phyloP scores from a whole-genome alignment of 2,329 filamentous ascomycete species.

The Bipolaris sorokiniana region DNA sequence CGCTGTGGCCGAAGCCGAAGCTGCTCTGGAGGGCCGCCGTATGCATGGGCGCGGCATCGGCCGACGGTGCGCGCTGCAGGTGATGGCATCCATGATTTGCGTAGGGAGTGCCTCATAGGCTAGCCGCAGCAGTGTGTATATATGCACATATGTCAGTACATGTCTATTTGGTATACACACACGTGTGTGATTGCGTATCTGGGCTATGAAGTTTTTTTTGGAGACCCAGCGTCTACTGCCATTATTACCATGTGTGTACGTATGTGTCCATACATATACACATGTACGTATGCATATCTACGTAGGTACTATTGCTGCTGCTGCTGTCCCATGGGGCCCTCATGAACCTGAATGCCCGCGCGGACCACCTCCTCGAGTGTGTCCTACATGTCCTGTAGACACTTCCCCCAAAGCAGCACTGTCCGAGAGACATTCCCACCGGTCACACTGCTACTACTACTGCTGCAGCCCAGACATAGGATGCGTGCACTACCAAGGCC shows the following conservation, averaged over 20 bases:
- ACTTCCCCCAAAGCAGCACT: too few relatives aligned
- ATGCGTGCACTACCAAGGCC: slow-evolving; percentile 2
- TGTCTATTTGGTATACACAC: neutral
- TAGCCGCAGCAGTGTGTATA: neutral
- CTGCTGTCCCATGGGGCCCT: neutral
- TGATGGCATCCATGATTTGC: slow-evolving; percentile 6
- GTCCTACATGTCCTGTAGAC: too few relatives aligned
- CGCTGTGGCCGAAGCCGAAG: slow-evolving; percentile 23
- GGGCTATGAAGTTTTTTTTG: too few relatives aligned
- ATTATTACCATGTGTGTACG: neutral
- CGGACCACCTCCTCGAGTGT: too few relatives aligned
- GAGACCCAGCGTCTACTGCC: neutral
- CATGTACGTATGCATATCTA: neutral
- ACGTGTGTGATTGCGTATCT: neutral
- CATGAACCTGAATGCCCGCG: too few relatives aligned
- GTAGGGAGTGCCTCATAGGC: slow-evolving; percentile 7
- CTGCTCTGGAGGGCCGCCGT: slow-evolving; percentile 26
- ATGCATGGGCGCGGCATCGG: slow-evolving; percentile 29
- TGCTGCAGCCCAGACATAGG: neutral
- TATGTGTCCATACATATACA: neutral
- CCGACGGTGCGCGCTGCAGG: slow-evolving; percentile 21
- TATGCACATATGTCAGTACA: neutral
- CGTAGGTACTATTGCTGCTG: neutral
- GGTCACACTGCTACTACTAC: too few relatives aligned
- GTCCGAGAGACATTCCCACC: too few relatives aligned